These are phyloP conservation scores for Macrophomina tecta DNA, from an alignment of 2,329 filamentous ascomycete genomes.

Conservation along the genomic window DNA sequence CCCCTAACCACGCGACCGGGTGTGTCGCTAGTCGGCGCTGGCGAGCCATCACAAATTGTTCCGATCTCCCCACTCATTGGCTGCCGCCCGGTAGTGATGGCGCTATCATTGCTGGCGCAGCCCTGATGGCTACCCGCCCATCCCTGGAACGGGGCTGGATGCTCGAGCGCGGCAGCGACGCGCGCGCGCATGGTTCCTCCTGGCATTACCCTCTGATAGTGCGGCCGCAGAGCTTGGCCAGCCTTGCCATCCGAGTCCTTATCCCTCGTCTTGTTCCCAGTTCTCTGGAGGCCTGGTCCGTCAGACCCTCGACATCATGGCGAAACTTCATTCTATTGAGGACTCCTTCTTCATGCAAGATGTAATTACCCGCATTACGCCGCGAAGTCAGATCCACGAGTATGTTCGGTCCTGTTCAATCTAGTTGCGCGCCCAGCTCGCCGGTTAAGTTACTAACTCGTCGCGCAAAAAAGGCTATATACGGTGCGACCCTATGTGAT, in stretches of 20 bases:
- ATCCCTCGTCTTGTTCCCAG: background rate
- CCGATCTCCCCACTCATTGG: slow-evolving; percentile 18
- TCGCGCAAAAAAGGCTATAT: background rate
- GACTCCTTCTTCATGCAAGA: slow-evolving; percentile 12
- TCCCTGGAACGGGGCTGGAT: slow-evolving; percentile 5
- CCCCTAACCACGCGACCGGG: background rate
- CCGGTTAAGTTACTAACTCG: background rate
- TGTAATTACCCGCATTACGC: slow-evolving; percentile 12
- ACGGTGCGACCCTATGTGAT: slow-evolving; percentile 14
- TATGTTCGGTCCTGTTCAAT: background rate
- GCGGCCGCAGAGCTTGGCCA: slow-evolving; percentile 11
- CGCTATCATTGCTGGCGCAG: slow-evolving; percentile 12
- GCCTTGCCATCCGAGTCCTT: background rate
- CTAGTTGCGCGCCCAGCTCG: no score
- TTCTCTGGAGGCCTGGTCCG: background rate
- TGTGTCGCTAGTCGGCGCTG: background rate
- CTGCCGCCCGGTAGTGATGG: slow-evolving; percentile 17
- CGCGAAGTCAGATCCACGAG: background rate
- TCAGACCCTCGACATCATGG: slow-evolving; percentile 1
- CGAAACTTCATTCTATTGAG: background rate
- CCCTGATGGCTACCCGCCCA: slow-evolving; percentile 4
- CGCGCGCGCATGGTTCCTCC: slow-evolving; percentile 5
- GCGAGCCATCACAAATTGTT: background rate
- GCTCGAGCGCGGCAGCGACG: background rate
- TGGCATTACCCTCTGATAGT: background rate